A percentile compares a stretch with the other conserved stretches of the same genome.
phyloP scores from a whole-genome alignment of 2,329 filamentous ascomycete species.

The Alternaria consortialis region DNA sequence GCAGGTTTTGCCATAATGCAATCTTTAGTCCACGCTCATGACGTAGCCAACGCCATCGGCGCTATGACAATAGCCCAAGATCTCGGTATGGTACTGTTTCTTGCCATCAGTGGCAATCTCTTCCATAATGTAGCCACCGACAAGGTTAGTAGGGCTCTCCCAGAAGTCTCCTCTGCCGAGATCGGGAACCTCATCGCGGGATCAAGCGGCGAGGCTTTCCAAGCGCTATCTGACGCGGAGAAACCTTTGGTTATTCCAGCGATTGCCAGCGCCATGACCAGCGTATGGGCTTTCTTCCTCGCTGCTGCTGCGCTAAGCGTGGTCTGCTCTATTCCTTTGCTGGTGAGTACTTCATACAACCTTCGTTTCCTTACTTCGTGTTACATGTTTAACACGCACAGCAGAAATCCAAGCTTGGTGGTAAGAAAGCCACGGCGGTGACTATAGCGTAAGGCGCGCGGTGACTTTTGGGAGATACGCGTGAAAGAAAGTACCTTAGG shows the following conservation, averaged over 20 bases:
- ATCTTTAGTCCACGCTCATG: conserved; percentile 14
- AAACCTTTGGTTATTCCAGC: neutral
- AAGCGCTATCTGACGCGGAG: neutral
- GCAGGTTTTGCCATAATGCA: conserved; percentile 29
- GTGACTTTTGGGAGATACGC: neutral
- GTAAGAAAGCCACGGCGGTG: rapidly evolving
- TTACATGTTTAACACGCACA: neutral
- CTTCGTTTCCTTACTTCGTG: neutral
- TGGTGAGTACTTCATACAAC: neutral
- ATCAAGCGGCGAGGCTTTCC: neutral
- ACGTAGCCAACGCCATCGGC: conserved; percentile 27
- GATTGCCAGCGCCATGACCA: neutral
- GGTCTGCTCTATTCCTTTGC: neutral
- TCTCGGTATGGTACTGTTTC: conserved; percentile 5
- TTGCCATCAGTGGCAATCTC: conserved; percentile 8
- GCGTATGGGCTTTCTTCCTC: conserved; percentile 1
- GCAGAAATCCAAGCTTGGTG: neutral
- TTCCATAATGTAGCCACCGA: neutral
- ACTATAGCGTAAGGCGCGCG: rapidly evolving
- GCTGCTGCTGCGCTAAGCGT: conserved; percentile 1
- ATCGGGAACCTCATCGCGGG: neutral
- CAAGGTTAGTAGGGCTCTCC: neutral
- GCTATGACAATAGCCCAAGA: conserved; percentile 14
- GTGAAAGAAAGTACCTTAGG: too few species aligned
- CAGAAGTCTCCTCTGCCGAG: neutral